Percentiles rank a stretch among this genome's conserved stretches.
Evolutionary conservation across 805 yeast species (phyloP).

Genomic region (Starmerella tilneyi): DNA sequence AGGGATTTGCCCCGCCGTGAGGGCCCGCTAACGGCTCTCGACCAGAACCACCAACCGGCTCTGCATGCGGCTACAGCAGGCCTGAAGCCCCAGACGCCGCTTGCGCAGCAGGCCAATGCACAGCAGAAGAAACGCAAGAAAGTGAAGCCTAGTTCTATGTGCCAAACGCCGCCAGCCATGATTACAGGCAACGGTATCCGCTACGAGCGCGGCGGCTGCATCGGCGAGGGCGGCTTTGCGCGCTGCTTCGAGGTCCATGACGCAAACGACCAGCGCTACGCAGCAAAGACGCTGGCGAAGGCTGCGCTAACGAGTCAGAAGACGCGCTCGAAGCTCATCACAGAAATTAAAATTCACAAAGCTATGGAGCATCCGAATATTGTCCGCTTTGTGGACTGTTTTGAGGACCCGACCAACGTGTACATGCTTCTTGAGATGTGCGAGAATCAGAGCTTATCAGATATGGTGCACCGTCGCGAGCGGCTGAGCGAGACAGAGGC

Average conservation of each 20-base stretch:
- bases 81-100: conserved; percentile 6
- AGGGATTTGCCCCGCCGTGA: conserved; percentile 13
- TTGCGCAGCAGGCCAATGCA: conserved; percentile 1
- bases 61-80: neutral
- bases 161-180: conserved; percentile 93
- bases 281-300: conserved; percentile 97
- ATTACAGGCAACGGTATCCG: conserved; percentile 85
- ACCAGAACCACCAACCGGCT: conserved; percentile 14
- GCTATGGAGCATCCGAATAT: conserved; percentile 79
- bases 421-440: conserved; percentile 90
- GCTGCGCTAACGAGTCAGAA: conserved; percentile 84
- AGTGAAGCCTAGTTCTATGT: conserved; percentile 79
- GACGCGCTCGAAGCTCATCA: conserved; percentile 64
- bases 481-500: conserved; percentile 86
- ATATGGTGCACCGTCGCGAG: conserved; percentile 73
- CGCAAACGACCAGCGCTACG: conserved; percentile 69
- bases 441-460: conserved; percentile 91
- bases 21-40: conserved; percentile 14
- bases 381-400: conserved; percentile 89
- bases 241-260: conserved; percentile 96
- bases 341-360: conserved; percentile 92
- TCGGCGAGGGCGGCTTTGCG: conserved; percentile 99
- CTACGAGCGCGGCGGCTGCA: conserved; percentile 76
- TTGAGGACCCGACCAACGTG: conserved; percentile 91
- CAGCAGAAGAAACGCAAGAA: conserved; percentile 33